Percentiles rank a stretch among this genome's conserved stretches.
These are phyloP conservation scores for Xylariomycetidae sp. DNA, from an alignment of 2,329 filamentous ascomycete species.

Conservation along the genomic window DNA sequence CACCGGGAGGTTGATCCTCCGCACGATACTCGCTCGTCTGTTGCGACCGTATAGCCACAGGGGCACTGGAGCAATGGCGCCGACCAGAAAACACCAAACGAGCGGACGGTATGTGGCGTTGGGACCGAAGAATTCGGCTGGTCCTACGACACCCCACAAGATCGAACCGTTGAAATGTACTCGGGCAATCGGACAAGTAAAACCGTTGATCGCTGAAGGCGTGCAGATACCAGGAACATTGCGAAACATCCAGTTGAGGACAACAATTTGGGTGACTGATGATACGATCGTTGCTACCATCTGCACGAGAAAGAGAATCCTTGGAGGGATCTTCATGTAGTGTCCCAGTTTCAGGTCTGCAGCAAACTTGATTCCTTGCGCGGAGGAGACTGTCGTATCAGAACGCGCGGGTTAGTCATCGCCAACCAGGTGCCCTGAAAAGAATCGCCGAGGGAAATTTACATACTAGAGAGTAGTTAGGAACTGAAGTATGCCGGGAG, in stretches of 20 bases:
- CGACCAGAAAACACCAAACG: conserved; percentile 77
- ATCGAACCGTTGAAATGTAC: conserved; percentile 91
- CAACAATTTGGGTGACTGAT: conserved; percentile 74
- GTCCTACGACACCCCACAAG: conserved; percentile 84
- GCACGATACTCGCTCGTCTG: conserved; percentile 56
- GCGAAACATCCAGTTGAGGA: conserved; percentile 86
- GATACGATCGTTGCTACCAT: conserved; percentile 72
- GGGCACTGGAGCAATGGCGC: conserved; percentile 67
- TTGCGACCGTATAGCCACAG: conserved; percentile 67
- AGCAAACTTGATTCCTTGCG: conserved; percentile 85
- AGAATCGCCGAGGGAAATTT: no score
- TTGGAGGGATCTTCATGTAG: conserved; percentile 82
- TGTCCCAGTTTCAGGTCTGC: conserved; percentile 83
- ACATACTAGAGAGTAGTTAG: no score
- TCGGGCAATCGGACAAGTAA: conserved; percentile 80
- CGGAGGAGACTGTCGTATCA: no score
- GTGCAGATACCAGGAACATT: conserved; percentile 77
- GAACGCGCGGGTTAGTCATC: no score
- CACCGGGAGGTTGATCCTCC: conserved; percentile 77
- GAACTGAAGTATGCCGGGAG: no score
- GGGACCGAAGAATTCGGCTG: conserved; percentile 74
- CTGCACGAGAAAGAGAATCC: conserved; percentile 74
- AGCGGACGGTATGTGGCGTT: conserved; percentile 70
- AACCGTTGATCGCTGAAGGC: conserved; percentile 73
- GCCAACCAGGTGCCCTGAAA: no score